Percentiles rank a stretch among this genome's conserved stretches.
Conservation (phyloP, 192 early-diverging fungal genomes). For the Geosiphon pyriformis region DNA sequence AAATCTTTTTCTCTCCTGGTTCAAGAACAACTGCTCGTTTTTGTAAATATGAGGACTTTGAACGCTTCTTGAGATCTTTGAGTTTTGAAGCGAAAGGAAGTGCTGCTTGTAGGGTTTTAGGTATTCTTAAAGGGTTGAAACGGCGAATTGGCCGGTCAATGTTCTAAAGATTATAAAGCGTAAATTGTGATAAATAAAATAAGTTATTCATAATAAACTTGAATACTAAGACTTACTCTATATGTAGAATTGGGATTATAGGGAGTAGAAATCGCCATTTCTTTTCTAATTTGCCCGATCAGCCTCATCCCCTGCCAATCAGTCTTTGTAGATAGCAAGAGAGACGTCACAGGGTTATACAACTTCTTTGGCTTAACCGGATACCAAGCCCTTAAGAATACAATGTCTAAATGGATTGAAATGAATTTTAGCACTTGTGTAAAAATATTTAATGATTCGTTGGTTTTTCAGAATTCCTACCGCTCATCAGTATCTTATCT, state of each 20-base stretch:
- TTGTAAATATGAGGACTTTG: constrained; percentile 45
- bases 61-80: constrained; percentile 56
- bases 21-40: constrained; percentile 86
- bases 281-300: constrained; percentile 77
- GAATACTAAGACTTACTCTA: constrained; percentile 43
- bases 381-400: constrained; percentile 96
- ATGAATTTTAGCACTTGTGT: background rate
- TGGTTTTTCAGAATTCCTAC: constrained; percentile 33
- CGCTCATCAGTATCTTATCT: constrained; percentile 92
- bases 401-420: constrained; percentile 68
- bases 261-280: constrained; percentile 56
- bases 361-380: constrained; percentile 90
- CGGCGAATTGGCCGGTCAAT: constrained; percentile 68
- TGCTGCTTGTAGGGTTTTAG: constrained; percentile 71
- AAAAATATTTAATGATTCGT: background rate
- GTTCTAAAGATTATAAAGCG: constrained; percentile 36
- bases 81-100: constrained; percentile 90
- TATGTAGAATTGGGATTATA: constrained; percentile 84
- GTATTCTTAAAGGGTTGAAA: constrained; percentile 78
- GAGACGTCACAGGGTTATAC: constrained; percentile 97
- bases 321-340: constrained; percentile 68
- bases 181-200: background rate
- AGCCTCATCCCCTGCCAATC: constrained; percentile 87
- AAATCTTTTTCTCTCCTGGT: constrained; percentile 85
- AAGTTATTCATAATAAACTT: background rate